Evolutionary conservation across 208 protist genomes (phyloP), one percentile per base, ranked within the genome.

Genomic region (Phytomonas sp.): DNA sequence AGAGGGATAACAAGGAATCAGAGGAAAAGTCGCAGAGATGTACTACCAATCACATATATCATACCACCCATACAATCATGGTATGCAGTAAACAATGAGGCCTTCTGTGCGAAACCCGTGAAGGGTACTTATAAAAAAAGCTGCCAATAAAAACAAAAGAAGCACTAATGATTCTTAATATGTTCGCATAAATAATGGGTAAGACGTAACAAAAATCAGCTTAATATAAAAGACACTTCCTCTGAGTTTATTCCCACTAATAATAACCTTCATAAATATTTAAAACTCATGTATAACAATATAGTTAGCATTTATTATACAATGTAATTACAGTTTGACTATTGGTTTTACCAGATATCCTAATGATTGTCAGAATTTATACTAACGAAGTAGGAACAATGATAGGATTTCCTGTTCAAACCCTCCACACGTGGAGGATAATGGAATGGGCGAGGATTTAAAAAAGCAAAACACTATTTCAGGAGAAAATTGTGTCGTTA

Each of bases 101-200:
- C 45, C 45, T 11, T 56, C 26, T 56, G 45, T 56, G 19, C 19
- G 2, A 56, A 56, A 72, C 56, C 11, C 16, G 29, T 26, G 7
- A 72, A 72, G 40, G 40, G 33, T 7, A 64, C 61, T 33, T 40
- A 6, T 2, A 6, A 5, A 64, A 64, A 64, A 64, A 40, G 33
- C 26, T 64, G 14, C 26, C 29, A 36, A 33, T 33, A 56, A 26
- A 56, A 64, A 64, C 19, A 56, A 56, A 56, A 12, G 19, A 26
- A 56, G 8, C 45, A 56, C 26, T 56, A 56, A 37, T 37, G 34
- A 37, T 23, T 56, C 45, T 56, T 1, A 56, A 56, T 5, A 26
- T 12, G 8, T 26, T 56, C 45, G 10, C 45, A 56, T 56, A 16
- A 56, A 56, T 56, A 56, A 56, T 56, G 45, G 45, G 19, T 6